phyloP scores from a whole-genome alignment of 108 stramenopile genomes.

The Seminavis robusta region DNA sequence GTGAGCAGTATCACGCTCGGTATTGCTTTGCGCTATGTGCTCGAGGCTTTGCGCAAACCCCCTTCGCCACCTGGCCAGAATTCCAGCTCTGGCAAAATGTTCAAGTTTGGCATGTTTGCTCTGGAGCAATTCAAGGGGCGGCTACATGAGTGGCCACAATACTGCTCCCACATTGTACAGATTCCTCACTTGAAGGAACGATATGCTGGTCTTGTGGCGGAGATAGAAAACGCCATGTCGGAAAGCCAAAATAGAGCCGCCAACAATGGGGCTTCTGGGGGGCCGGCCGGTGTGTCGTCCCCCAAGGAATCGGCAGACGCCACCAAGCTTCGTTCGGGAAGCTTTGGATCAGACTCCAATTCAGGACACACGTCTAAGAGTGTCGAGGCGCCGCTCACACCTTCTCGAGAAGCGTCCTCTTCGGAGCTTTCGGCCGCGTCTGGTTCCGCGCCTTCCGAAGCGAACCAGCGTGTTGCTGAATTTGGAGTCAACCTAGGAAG shows the following conservation, averaged over 20 bases:
- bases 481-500: conserved; percentile 83
- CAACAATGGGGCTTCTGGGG: conserved; percentile 6
- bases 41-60: conserved; percentile 95
- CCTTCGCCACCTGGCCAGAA: conserved; percentile 66
- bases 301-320: background rate
- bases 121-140: conserved; percentile 96
- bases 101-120: conserved; percentile 98
- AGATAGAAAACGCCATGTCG: conserved; percentile 81
- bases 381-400: background rate
- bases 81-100: conserved; percentile 91
- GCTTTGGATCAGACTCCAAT: background rate
- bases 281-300: conserved; percentile 5
- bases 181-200: conserved; percentile 92
- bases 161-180: conserved; percentile 97
- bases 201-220: conserved; percentile 84
- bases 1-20: conserved; percentile 98
- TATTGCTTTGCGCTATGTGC: conserved; percentile 96
- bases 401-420: background rate
- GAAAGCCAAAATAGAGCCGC: conserved; percentile 48
- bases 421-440: too few relatives aligned
- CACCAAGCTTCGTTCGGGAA: too few relatives aligned
- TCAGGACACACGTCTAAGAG: background rate
- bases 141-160: conserved; percentile 98
- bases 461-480: conserved; percentile 63
- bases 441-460: too few relatives aligned